phyloP scores from a whole-genome alignment of 2,329 filamentous ascomycete species.

The Ophiostoma himal-ulmi region DNA sequence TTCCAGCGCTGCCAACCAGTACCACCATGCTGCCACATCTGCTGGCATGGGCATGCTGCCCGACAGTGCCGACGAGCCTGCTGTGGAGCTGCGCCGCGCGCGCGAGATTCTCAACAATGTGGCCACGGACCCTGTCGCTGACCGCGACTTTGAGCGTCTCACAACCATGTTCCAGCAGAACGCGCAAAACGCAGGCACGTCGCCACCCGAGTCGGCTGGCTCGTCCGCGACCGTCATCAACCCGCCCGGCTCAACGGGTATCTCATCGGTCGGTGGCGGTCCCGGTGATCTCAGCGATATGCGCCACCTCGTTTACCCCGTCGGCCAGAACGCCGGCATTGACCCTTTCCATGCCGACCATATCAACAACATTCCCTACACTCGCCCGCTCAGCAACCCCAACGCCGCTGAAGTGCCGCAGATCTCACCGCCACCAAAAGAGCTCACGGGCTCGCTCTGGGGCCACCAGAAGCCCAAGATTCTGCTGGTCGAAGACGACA shows the following conservation, averaged over 20 bases:
- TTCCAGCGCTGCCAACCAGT: constrained; percentile 36
- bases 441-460: constrained; percentile 46
- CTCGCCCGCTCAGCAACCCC: constrained; percentile 61
- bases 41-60: constrained; percentile 36
- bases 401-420: constrained; percentile 40
- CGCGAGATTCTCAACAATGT: constrained; percentile 52
- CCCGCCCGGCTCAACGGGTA: constrained; percentile 49
- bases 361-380: constrained; percentile 88
- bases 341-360: constrained; percentile 93
- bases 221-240: constrained; percentile 35
- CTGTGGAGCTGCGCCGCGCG: constrained; percentile 50
- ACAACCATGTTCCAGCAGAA: constrained; percentile 45
- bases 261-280: constrained; percentile 31
- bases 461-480: constrained; percentile 66
- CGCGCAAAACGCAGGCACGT: constrained; percentile 32
- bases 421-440: constrained; percentile 34
- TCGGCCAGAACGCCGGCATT: constrained; percentile 84
- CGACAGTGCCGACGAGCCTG: constrained; percentile 43
- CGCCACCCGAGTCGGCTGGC: constrained; percentile 48
- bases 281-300: constrained; percentile 53
- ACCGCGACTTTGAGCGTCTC: constrained; percentile 51
- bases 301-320: constrained; percentile 75
- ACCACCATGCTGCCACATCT: constrained; percentile 27
- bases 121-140: constrained; percentile 46
- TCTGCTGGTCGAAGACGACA: constrained; percentile 80